Evolutionary conservation across 768 basidiomycete species (phyloP).

Genomic region (Artomyces pyxidatus): DNA sequence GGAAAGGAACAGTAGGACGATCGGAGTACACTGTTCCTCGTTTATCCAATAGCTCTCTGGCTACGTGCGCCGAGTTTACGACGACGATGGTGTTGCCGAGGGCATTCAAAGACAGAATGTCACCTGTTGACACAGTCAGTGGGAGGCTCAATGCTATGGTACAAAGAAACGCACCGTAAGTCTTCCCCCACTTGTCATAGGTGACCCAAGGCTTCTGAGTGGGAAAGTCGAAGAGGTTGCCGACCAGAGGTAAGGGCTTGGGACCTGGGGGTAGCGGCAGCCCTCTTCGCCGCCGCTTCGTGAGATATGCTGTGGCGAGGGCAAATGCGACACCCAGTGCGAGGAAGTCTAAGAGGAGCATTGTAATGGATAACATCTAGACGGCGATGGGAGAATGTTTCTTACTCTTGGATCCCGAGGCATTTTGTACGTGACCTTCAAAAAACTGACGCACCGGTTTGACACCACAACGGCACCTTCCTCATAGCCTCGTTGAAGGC

Average conservation of each 20-base stretch:
- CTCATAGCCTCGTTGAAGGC: too few relatives aligned
- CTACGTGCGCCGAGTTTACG: constrained; percentile 35
- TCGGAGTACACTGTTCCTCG: constrained; percentile 29
- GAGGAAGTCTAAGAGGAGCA: too few relatives aligned
- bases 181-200: background rate
- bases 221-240: background rate
- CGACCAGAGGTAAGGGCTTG: background rate
- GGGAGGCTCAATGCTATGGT: background rate
- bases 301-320: too few relatives aligned
- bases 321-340: too few relatives aligned
- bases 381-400: too few relatives aligned
- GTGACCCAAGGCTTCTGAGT: background rate
- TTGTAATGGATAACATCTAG: too few relatives aligned
- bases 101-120: constrained; percentile 20
- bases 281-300: too few relatives aligned
- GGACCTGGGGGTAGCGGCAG: background rate
- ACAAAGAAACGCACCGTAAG: background rate
- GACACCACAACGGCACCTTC: too few relatives aligned
- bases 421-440: too few relatives aligned
- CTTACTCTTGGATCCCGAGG: too few relatives aligned
- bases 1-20: background rate
- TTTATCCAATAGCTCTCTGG: constrained; percentile 44
- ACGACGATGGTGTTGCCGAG: constrained; percentile 42
- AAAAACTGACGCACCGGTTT: too few relatives aligned
- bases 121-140: background rate